Evolutionary conservation across 257 asterid genomes (phyloP).

Genomic region (Penstemon davidsonii): DNA sequence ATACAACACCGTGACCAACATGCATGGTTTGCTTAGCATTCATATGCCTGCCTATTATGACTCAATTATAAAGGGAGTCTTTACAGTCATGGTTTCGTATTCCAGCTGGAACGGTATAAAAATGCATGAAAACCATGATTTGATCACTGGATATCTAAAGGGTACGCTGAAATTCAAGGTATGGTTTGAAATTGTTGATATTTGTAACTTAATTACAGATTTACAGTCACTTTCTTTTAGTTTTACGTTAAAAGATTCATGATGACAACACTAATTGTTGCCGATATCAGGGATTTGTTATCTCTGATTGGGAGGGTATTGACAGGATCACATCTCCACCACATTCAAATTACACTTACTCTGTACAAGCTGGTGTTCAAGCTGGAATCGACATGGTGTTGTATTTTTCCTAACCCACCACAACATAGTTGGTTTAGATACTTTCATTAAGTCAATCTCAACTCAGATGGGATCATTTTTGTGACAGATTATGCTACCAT

Average conservation of each 20-base stretch:
- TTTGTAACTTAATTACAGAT: background rate
- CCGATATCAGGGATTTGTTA: slow-evolving; percentile 72
- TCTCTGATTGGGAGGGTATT: slow-evolving; percentile 88
- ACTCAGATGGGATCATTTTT: slow-evolving; percentile 21
- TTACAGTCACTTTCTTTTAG: too few relatives aligned
- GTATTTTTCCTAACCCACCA: slow-evolving; percentile 13
- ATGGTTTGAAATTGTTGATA: slow-evolving; percentile 5
- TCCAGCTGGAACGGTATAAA: slow-evolving; percentile 88
- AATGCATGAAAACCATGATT: slow-evolving; percentile 78
- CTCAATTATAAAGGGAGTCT: slow-evolving; percentile 72
- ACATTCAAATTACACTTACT: slow-evolving; percentile 73
- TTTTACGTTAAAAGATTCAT: too few relatives aligned
- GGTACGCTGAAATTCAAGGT: slow-evolving; percentile 81
- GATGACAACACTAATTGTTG: background rate
- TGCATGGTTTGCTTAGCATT: slow-evolving; percentile 71
- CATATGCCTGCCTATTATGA: slow-evolving; percentile 91
- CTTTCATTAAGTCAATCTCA: slow-evolving; percentile 22
- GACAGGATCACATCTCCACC: slow-evolving; percentile 80
- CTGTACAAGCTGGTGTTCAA: slow-evolving; percentile 67
- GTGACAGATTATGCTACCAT: slow-evolving; percentile 78
- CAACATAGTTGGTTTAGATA: background rate
- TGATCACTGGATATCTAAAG: slow-evolving; percentile 81
- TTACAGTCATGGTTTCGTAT: slow-evolving; percentile 83
- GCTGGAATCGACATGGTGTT: slow-evolving; percentile 89
- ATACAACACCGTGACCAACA: slow-evolving; percentile 58